A percentile compares a stretch with the other conserved stretches of the same genome.
These are phyloP conservation scores for Ambrosia artemisiifolia DNA, from an alignment of 129 eudicot species.

Conservation along the genomic window DNA sequence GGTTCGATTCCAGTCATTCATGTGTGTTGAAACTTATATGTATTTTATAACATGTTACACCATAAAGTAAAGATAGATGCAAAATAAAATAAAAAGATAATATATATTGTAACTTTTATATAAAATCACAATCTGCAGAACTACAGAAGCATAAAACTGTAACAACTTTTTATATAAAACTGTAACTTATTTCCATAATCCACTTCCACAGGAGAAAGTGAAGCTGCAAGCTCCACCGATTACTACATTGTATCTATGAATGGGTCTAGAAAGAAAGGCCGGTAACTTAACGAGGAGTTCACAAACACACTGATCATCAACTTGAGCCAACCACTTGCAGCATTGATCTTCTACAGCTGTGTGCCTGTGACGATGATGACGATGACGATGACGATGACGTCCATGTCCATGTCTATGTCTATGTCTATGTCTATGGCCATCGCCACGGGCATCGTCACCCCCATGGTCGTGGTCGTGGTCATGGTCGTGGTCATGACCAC, in stretches of 20 bases:
- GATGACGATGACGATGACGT: background rate
- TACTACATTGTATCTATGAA: constrained; percentile 46
- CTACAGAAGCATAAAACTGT: constrained; percentile 24
- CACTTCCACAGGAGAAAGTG: constrained; percentile 57
- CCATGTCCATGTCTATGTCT: background rate
- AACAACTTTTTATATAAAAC: constrained; percentile 11
- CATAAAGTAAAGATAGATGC: background rate
- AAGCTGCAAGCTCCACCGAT: constrained; percentile 53
- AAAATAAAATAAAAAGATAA: background rate
- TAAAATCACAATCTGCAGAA: constrained; percentile 9
- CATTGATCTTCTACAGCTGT: constrained; percentile 54
- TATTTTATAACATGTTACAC: constrained; percentile 14
- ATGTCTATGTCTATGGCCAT: background rate
- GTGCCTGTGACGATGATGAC: constrained; percentile 22
- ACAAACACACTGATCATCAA: constrained; percentile 72
- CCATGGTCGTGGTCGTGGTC: background rate
- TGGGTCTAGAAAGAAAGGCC: constrained; percentile 62
- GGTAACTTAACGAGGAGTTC: constrained; percentile 69
- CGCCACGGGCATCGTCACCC: background rate
- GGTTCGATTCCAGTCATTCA: constrained; percentile 31
- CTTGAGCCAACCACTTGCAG: constrained; percentile 68
- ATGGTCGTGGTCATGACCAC: background rate
- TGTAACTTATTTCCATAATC: constrained; percentile 29
- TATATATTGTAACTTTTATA: background rate
- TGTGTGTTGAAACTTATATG: constrained; percentile 20